Base-by-base conservation (phyloP, 108 stramenopile genomes). In the Skeletonema grethae region DNA sequence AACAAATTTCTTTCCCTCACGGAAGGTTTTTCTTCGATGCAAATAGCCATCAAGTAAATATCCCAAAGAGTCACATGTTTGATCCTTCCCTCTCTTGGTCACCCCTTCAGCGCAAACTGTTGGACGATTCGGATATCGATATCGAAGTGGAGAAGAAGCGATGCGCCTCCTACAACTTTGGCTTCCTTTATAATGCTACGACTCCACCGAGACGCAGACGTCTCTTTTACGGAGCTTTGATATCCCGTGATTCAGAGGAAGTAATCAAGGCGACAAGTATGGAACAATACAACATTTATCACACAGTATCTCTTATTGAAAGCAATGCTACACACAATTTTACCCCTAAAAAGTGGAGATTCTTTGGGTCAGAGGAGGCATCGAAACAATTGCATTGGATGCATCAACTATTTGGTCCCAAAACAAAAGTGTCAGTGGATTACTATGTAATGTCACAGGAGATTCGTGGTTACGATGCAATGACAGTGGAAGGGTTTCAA, bases 271-370 rank as follows among this genome's bases (percentile, higher is more conserved):
- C 78, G 0, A 57, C 58, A 7, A 73, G 79, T 61, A 75, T 70
- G 2, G 88, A 89, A 69, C 72, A 36, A 0, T 76, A 89, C 76
- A 80, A 75, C 10, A 48, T 85, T 13, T 89, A 75, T 29, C 70
- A 86, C 57, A 79, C 79, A 1, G 69, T 86, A 9, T 63, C 75
- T 4, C 75, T 89, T 22, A 71, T 89, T 2, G 88, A 89, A 60
- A 66, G 72, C 72, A 87, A 89, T 73, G 67, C 61, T 9, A 87
- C 86, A 0, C 84, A 85, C 29, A 84, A 36, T n/a, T n/a, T 48
- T 38, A 45, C 65, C 1, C 72, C 68, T 0, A 63, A 80, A 28
- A 60, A 43, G 4, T 50, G 76, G 63, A 41, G 77, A 62, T 77
- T 76, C 69, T 70, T 60, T 34, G 65, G 34, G 1, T 24, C 69